Conservation (phyloP, 1,284 basidiomycete species). For the Pulchroboletus neoregius region DNA sequence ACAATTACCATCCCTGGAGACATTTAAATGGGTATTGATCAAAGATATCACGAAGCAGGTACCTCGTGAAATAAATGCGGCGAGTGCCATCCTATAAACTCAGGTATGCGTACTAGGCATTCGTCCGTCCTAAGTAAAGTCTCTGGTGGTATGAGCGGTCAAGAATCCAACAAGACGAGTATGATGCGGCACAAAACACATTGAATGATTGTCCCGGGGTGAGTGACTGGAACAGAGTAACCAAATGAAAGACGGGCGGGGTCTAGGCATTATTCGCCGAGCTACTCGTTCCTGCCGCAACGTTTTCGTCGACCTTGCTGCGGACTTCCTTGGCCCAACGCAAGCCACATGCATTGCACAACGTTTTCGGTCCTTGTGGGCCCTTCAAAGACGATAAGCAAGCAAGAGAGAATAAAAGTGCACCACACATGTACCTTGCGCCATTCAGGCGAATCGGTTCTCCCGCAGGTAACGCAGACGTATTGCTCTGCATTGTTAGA, state of each 20-base stretch:
- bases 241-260: too few relatives aligned
- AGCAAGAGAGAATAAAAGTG: slow-evolving; percentile 1
- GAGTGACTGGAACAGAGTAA: slow-evolving; percentile 1
- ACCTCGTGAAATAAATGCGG: slow-evolving; percentile 12
- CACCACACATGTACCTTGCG: slow-evolving; percentile 53
- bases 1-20: too few relatives aligned
- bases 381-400: slow-evolving; percentile 46
- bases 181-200: slow-evolving; percentile 1
- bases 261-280: slow-evolving; percentile 18
- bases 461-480: slow-evolving; percentile 75
- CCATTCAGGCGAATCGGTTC: slow-evolving; percentile 82
- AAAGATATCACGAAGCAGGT: neutral
- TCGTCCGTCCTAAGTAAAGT: slow-evolving; percentile 7
- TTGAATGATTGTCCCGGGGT: slow-evolving; percentile 5
- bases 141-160: slow-evolving; percentile 11
- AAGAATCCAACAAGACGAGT: slow-evolving; percentile 19
- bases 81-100: slow-evolving; percentile 1
- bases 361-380: slow-evolving; percentile 77
- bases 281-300: slow-evolving; percentile 19
- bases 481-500: slow-evolving; percentile 55
- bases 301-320: slow-evolving; percentile 38
- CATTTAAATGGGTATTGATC: too few relatives aligned
- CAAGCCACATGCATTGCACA: slow-evolving; percentile 85
- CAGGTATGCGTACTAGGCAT: slow-evolving; percentile 9
- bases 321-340: slow-evolving; percentile 75